phyloP scores from a whole-genome alignment of 352 stramenopile genomes.

The Phytophthora ohioensis region DNA sequence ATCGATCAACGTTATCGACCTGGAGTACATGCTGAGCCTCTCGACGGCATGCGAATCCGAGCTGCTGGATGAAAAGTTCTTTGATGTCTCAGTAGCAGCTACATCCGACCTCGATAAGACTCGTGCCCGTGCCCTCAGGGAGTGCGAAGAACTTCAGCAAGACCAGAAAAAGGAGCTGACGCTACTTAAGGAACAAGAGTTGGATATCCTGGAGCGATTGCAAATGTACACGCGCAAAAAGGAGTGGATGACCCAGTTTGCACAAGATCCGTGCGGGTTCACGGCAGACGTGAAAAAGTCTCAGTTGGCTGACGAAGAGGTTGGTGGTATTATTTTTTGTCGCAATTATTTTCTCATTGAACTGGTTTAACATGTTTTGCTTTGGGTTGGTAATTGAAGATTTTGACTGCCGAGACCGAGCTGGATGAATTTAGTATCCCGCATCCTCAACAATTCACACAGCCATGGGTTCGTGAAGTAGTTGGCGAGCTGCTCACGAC shows the following conservation, averaged over 20 bases:
- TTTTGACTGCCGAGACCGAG: constrained; percentile 66
- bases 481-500: constrained; percentile 41
- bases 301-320: constrained; percentile 67
- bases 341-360: neutral
- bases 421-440: constrained; percentile 71
- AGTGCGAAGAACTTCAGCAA: constrained; percentile 72
- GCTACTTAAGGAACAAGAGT: constrained; percentile 68
- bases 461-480: constrained; percentile 73
- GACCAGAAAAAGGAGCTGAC: constrained; percentile 72
- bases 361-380: neutral
- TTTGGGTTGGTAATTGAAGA: constrained; percentile 26
- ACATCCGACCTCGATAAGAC: constrained; percentile 59
- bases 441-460: constrained; percentile 66
- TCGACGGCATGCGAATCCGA: constrained; percentile 37
- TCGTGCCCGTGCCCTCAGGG: constrained; percentile 45
- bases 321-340: constrained; percentile 22
- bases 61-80: constrained; percentile 60
- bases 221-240: constrained; percentile 57
- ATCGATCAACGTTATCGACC: constrained; percentile 53
- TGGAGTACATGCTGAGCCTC: constrained; percentile 73
- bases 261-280: constrained; percentile 70
- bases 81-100: constrained; percentile 66
- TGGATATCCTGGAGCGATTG: constrained; percentile 61
- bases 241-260: constrained; percentile 80
- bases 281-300: constrained; percentile 66